phyloP scores from a whole-genome alignment of 2,329 filamentous ascomycete species.

The Elsinoe perseae region DNA sequence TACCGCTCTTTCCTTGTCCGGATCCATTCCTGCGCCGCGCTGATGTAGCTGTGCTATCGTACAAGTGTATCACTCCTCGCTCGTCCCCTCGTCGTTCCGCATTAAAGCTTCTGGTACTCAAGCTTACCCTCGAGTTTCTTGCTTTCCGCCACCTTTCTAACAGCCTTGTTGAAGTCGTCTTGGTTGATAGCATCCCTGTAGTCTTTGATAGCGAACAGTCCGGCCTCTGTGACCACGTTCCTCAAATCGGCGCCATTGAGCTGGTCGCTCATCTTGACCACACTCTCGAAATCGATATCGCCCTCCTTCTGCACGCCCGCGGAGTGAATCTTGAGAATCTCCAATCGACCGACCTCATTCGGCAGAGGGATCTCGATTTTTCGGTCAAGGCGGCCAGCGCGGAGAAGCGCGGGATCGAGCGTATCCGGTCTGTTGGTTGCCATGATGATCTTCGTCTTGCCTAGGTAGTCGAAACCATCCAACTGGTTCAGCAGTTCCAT shows the following conservation, averaged over 20 bases:
- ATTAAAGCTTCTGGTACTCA: conserved; percentile 82
- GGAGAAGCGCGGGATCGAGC: conserved; percentile 82
- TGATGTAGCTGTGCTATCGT: conserved; percentile 7
- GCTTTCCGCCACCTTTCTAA: conserved; percentile 90
- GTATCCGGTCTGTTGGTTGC: conserved; percentile 96
- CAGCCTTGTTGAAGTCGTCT: conserved; percentile 98
- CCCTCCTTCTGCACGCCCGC: conserved; percentile 79
- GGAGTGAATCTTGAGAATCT: conserved; percentile 97
- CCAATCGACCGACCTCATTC: conserved; percentile 90
- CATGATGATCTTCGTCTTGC: conserved; percentile 99
- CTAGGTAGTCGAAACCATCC: conserved; percentile 97
- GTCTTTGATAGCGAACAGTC: conserved; percentile 96
- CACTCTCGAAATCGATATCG: conserved; percentile 96
- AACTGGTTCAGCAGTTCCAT: conserved; percentile 99
- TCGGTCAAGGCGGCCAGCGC: conserved; percentile 86
- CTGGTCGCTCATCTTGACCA: conserved; percentile 99
- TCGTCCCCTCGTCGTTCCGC: not conserved
- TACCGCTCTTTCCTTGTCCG: not conserved
- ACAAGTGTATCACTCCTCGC: too few species aligned
- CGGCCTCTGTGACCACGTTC: conserved; percentile 96
- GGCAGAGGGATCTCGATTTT: conserved; percentile 98
- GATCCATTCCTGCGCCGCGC: not conserved
- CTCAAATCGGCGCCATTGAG: conserved; percentile 95
- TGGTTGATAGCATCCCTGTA: conserved; percentile 94
- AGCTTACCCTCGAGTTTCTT: conserved; percentile 99